Evolutionary conservation across 768 basidiomycete genomes (phyloP).

Genomic region (Rhodotorula diobovata): DNA sequence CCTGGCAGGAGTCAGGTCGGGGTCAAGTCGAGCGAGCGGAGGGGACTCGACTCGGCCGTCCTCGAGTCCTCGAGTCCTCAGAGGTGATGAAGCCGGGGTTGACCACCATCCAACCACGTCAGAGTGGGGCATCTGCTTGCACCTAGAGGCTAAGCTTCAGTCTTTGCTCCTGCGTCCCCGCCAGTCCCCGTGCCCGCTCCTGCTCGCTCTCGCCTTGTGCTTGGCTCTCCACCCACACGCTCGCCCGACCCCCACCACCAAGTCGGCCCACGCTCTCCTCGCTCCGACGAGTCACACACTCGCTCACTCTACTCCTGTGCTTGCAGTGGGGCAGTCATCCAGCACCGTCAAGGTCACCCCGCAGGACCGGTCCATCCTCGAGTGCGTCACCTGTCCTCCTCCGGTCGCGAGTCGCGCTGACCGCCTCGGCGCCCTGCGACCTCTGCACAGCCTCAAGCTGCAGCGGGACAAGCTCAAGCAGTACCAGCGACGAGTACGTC

Average conservation of each 20-base stretch:
- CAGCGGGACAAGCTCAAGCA: conserved; percentile 93
- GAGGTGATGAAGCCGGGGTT: too few relatives aligned
- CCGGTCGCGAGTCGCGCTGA: conserved; percentile 1
- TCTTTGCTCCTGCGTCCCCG: too few relatives aligned
- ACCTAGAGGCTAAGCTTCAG: too few relatives aligned
- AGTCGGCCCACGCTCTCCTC: neutral
- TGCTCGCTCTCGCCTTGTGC: neutral
- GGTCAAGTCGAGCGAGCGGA: too few relatives aligned
- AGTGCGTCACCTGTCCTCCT: neutral
- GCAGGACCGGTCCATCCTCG: conserved; percentile 85
- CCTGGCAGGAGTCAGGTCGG: too few relatives aligned
- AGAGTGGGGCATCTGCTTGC: too few relatives aligned
- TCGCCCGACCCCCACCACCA: too few relatives aligned
- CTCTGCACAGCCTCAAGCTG: conserved; percentile 69
- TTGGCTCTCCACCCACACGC: too few relatives aligned
- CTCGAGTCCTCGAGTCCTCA: too few relatives aligned
- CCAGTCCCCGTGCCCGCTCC: neutral
- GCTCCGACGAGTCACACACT: neutral
- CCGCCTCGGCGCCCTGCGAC: neutral
- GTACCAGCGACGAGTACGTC: conserved; percentile 82
- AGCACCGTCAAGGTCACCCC: conserved; percentile 72
- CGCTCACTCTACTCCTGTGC: too few relatives aligned
- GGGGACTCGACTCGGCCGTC: too few relatives aligned
- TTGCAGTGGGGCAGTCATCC: conserved; percentile 22
- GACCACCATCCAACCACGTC: too few relatives aligned